phyloP scores from a whole-genome alignment of 768 basidiomycete genomes.

The Leccinum barrowsii region DNA sequence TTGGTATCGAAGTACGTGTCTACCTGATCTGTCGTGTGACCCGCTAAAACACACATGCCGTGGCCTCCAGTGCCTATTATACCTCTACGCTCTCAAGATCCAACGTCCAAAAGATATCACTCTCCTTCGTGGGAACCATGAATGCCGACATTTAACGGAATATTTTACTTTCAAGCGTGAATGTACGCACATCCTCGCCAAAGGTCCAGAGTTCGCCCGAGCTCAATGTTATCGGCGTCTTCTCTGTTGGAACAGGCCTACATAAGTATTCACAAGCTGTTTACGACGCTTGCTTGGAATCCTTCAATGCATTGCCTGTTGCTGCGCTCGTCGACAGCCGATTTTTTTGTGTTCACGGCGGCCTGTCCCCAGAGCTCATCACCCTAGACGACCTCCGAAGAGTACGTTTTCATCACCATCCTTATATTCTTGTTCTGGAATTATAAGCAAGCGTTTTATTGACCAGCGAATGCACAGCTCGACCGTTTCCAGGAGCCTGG shows the following conservation, averaged over 20 bases:
- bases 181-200: constrained; percentile 51
- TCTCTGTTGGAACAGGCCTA: constrained; percentile 21
- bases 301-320: constrained; percentile 88
- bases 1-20: constrained; percentile 64
- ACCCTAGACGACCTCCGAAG: constrained; percentile 70
- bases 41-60: neutral
- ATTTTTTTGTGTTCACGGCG: constrained; percentile 98
- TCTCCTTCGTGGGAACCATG: constrained; percentile 92
- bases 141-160: constrained; percentile 94
- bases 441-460: constrained; percentile 3
- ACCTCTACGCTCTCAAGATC: constrained; percentile 91
- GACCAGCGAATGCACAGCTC: constrained; percentile 47
- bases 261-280: constrained; percentile 41
- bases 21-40: neutral
- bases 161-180: constrained; percentile 99
- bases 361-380: constrained; percentile 83
- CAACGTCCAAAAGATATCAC: constrained; percentile 80
- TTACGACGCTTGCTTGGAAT: constrained; percentile 89
- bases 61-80: constrained; percentile 70
- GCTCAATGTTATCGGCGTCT: constrained; percentile 8
- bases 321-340: constrained; percentile 90
- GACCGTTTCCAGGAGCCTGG: constrained; percentile 94
- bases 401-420: constrained; percentile 39
- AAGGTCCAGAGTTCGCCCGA: neutral
- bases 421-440: neutral